These are phyloP conservation scores for Fusarium staphyleae DNA, from an alignment of 2,329 filamentous ascomycete genomes.

Conservation along the genomic window DNA sequence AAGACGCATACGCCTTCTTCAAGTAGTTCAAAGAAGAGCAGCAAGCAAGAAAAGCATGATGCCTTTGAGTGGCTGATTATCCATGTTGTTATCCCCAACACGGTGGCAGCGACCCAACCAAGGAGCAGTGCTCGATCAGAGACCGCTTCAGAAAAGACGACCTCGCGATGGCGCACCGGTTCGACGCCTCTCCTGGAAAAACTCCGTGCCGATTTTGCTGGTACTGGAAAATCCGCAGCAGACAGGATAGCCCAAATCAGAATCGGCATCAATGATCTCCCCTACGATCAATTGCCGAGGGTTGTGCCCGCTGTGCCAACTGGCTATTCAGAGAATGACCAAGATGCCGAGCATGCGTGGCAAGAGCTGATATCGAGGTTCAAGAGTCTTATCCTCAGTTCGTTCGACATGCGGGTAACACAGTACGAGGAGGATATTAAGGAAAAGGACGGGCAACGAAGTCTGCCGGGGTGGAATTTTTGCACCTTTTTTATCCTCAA, in stretches of 20 bases:
- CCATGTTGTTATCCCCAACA: constrained; percentile 90
- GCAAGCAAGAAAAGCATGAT: constrained; percentile 88
- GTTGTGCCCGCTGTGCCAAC: constrained; percentile 69
- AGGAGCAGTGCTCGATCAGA: constrained; percentile 66
- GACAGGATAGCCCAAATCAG: constrained; percentile 88
- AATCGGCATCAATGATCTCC: constrained; percentile 73
- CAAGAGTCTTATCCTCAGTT: constrained; percentile 84
- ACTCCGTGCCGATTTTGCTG: constrained; percentile 88
- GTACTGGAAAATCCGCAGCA: constrained; percentile 68
- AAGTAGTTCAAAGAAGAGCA: constrained; percentile 61
- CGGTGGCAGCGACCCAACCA: constrained; percentile 79
- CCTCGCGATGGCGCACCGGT: constrained; percentile 79
- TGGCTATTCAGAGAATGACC: constrained; percentile 72
- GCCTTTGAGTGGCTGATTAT: constrained; percentile 95
- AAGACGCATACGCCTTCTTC: constrained; percentile 73
- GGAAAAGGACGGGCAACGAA: constrained; percentile 88
- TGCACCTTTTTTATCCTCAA: constrained; percentile 99
- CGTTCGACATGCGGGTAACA: constrained; percentile 87
- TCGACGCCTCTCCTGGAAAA: constrained; percentile 89
- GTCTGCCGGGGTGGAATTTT: constrained; percentile 96
- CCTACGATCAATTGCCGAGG: constrained; percentile 68
- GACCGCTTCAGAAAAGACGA: constrained; percentile 69
- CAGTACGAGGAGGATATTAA: constrained; percentile 98
- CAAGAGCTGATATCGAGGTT: constrained; percentile 84
- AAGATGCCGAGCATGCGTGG: constrained; percentile 85